Evolutionary conservation across 2,329 filamentous ascomycete species (phyloP).

Genomic region (Podosphaera xanthii): DNA sequence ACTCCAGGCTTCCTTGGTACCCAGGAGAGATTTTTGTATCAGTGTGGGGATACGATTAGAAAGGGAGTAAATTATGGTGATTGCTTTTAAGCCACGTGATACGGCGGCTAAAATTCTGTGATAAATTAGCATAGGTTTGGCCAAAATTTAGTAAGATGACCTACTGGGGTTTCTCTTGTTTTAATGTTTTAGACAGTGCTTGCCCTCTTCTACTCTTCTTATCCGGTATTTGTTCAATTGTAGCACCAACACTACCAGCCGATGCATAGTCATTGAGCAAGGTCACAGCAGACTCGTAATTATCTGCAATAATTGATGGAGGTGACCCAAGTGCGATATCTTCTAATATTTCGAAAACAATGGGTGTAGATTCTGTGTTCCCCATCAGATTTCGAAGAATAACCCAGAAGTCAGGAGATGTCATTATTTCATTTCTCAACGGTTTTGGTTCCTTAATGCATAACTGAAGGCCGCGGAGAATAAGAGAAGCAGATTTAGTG

Average conservation of each 20-base stretch:
- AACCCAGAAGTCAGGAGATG: conserved; percentile 92
- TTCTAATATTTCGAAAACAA: conserved; percentile 75
- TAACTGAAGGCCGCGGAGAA: conserved; percentile 55
- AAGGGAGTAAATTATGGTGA: conserved; percentile 61
- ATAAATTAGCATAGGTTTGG: conserved; percentile 5
- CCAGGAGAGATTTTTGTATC: conserved; percentile 82
- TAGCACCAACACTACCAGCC: conserved; percentile 49
- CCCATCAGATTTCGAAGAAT: conserved; percentile 56
- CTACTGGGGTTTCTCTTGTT: conserved; percentile 27
- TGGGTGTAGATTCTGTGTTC: conserved; percentile 44
- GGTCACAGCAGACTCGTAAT: conserved; percentile 71
- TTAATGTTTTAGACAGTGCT: conserved; percentile 20
- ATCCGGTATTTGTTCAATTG: conserved; percentile 46
- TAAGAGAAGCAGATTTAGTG: conserved; percentile 49
- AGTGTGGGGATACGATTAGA: conserved; percentile 62
- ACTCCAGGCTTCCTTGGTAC: conserved; percentile 79
- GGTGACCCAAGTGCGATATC: conserved; percentile 45
- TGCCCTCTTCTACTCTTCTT: conserved; percentile 21
- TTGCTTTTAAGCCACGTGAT: conserved; percentile 54
- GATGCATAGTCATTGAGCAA: conserved; percentile 80
- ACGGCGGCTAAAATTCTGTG: conserved; percentile 48
- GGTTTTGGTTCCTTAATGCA: conserved; percentile 61
- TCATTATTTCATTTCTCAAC: conserved; percentile 78
- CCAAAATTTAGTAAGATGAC: conserved; percentile 9
- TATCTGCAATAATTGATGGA: conserved; percentile 80